Evolutionary conservation across 148 eudicot species (phyloP).

Genomic region (Fagopyrum tataricum): DNA sequence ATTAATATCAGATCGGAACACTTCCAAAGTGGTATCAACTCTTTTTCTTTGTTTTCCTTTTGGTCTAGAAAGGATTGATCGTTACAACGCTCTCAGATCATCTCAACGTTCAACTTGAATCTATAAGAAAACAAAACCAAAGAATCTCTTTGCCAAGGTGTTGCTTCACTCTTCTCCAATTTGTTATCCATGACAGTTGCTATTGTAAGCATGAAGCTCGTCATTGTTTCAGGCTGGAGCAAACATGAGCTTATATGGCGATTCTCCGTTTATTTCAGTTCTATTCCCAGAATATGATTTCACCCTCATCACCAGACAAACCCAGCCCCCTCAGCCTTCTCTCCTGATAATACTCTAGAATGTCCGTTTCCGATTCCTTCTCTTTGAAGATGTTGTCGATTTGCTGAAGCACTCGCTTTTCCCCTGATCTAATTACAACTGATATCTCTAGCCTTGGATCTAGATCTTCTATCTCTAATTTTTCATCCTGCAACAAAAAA

Average conservation of each 20-base stretch:
- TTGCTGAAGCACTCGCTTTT: conserved; percentile 79
- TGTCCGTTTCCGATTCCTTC: conserved; percentile 57
- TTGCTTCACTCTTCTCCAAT: background rate
- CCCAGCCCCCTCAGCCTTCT: conserved; percentile 89
- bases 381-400: conserved; percentile 58
- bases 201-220: background rate
- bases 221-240: background rate
- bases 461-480: conserved; percentile 45
- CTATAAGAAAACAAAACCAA: background rate
- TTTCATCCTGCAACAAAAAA: conserved; percentile 66
- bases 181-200: background rate
- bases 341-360: conserved; percentile 81
- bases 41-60: too few relatives aligned
- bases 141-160: too few relatives aligned
- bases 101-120: background rate
- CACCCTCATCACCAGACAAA: conserved; percentile 82
- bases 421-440: conserved; percentile 62
- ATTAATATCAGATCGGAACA: too few relatives aligned
- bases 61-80: background rate
- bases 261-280: conserved; percentile 9
- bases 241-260: background rate
- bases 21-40: too few relatives aligned
- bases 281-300: conserved; percentile 70
- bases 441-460: conserved; percentile 50
- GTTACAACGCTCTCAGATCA: background rate